phyloP scores from a whole-genome alignment of 495 filamentous ascomycete species.

The Hyaloscypha bicolor region DNA sequence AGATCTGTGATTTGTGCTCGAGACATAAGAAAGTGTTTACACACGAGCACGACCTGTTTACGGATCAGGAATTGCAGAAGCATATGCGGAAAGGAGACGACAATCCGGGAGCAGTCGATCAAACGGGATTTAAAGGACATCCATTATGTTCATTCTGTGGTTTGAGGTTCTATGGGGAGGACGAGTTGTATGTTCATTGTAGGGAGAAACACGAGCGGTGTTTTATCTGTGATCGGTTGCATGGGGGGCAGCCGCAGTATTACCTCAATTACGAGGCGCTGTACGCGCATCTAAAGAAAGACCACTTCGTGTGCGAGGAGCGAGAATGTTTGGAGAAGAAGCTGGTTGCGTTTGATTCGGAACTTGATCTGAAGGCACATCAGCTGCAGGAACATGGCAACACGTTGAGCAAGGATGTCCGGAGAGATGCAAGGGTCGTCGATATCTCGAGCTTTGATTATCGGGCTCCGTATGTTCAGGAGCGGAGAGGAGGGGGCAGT shows the following conservation, averaged over 20 bases:
- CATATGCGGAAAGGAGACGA: slow-evolving; percentile 94
- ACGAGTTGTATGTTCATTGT: slow-evolving; percentile 93
- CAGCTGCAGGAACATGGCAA: slow-evolving; percentile 77
- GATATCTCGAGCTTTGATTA: slow-evolving; percentile 86
- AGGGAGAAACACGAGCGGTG: slow-evolving; percentile 91
- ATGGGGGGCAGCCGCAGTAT: slow-evolving; percentile 75
- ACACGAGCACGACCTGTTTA: slow-evolving; percentile 96
- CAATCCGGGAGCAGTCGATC: slow-evolving; percentile 83
- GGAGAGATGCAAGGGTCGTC: slow-evolving; percentile 81
- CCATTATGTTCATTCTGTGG: slow-evolving; percentile 93
- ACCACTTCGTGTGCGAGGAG: slow-evolving; percentile 86
- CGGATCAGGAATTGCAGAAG: slow-evolving; percentile 72
- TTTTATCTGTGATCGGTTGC: slow-evolving; percentile 84
- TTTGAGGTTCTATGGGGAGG: slow-evolving; percentile 89
- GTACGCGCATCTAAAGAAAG: slow-evolving; percentile 80
- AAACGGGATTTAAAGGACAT: slow-evolving; percentile 96
- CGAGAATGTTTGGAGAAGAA: slow-evolving; percentile 93
- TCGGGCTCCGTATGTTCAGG: slow-evolving; percentile 67
- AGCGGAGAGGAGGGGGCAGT: slow-evolving; percentile 56
- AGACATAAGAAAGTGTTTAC: slow-evolving; percentile 97
- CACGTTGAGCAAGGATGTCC: slow-evolving; percentile 77
- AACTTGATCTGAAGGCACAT: slow-evolving; percentile 91
- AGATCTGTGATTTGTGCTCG: slow-evolving; percentile 95
- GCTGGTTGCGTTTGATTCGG: slow-evolving; percentile 93
- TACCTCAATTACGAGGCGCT: slow-evolving; percentile 84